Base-by-base conservation (phyloP, 2,329 filamentous ascomycete species). In the Ophiognomonia clavigignenti-juglandacearum region DNA sequence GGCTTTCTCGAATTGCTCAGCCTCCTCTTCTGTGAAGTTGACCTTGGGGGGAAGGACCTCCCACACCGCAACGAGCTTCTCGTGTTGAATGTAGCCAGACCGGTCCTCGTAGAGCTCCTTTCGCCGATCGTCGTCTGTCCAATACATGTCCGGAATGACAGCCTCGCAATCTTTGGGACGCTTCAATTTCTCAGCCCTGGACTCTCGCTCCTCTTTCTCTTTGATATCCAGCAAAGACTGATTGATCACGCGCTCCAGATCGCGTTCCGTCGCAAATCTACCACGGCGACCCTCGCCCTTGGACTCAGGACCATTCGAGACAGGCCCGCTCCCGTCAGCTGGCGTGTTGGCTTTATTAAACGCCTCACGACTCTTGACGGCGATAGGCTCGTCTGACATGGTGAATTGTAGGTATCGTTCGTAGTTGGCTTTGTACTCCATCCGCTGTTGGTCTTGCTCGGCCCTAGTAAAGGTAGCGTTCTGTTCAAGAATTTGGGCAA, bases 11-110 rank as follows among this genome's bases (percentile, higher is more conserved):
- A 93, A 90, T 23, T 78, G 71, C 37, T 78, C 75, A 31, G 79
- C 74, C 62, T 93, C 88, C 53, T 85, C 79, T 16, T 79, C 72
- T 0, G 80, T 86, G 64, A 91, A 92, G 59, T 89, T 88, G 60
- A 88, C 82, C 44, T 82, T 71, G 4, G 84, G 83, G 11, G 86
- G 83, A 39, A 88, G 74, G 41, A 87, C 84, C 48, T 88, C 79
- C 72, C 86, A 90, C 13, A 80, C 73, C 3, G 80, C 73, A 8
- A 90, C 81, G 11, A 88, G 79, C 59, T 80, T 77, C 44, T 85
- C 79, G 18, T 83, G 75, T 19, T 81, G 74, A 19, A 85, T 72
- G 38, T 78, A 75, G 26, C 85, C 83, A 13, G 83, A 82, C 4
- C 70, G 77, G 61, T 92, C 85, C 36, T 76, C 71, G 56, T 82